Percentiles rank a stretch among this genome's conserved stretches.
Conservation (phyloP, 768 basidiomycete species). For the Stropharia rugosoannulata region DNA sequence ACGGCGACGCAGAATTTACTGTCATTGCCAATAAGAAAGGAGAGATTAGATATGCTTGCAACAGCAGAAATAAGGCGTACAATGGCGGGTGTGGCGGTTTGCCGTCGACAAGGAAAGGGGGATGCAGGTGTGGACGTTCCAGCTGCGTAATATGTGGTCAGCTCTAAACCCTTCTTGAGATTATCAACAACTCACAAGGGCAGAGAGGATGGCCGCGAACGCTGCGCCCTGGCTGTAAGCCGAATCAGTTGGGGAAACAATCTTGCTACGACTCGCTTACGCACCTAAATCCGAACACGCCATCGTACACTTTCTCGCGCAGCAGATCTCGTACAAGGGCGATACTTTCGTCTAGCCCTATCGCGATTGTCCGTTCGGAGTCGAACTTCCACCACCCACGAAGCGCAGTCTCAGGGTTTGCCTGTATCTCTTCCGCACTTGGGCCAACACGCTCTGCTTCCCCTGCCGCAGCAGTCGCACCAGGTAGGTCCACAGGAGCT, state of each 20-base stretch:
- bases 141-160: constrained; percentile 23
- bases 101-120: constrained; percentile 63
- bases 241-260: background rate
- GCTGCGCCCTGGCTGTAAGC: constrained; percentile 70
- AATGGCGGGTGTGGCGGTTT: constrained; percentile 72
- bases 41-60: background rate
- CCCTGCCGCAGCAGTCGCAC: constrained; percentile 20
- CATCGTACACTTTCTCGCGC: constrained; percentile 62
- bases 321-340: constrained; percentile 54
- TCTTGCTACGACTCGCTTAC: background rate
- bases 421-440: constrained; percentile 26
- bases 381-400: constrained; percentile 74
- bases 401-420: constrained; percentile 51
- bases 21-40: background rate
- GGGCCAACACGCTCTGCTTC: constrained; percentile 34
- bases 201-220: constrained; percentile 68
- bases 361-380: constrained; percentile 45
- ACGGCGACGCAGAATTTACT: constrained; percentile 78
- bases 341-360: constrained; percentile 61
- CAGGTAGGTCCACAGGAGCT: constrained; percentile 56
- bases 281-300: constrained; percentile 80
- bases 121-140: constrained; percentile 43
- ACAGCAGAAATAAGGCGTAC: constrained; percentile 36
- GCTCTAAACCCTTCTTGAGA: background rate
- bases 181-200: constrained; percentile 49